Conservation (phyloP, 306 rosid species). For the Quercus variabilis region DNA sequence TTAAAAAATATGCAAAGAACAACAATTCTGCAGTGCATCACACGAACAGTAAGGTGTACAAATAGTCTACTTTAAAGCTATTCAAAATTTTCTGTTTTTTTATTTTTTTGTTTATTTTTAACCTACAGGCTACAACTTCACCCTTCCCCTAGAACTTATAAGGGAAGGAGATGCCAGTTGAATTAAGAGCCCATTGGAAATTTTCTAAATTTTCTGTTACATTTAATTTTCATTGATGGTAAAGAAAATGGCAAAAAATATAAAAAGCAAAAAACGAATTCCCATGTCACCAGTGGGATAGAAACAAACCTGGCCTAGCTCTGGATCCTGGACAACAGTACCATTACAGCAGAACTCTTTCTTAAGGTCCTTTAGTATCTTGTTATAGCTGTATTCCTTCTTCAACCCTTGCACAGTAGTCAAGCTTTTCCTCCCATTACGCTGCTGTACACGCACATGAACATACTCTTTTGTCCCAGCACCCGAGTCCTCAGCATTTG, state of each 20-base stretch:
- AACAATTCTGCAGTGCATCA: background rate
- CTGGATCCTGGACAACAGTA: constrained; percentile 58
- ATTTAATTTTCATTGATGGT: background rate
- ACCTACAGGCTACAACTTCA: too few relatives aligned
- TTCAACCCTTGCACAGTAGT: constrained; percentile 56
- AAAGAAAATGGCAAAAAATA: background rate
- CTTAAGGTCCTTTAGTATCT: constrained; percentile 54
- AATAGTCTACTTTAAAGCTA: background rate
- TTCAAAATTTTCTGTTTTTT: too few relatives aligned
- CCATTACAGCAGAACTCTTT: constrained; percentile 59
- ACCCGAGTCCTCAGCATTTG: constrained; percentile 60
- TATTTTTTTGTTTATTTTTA: too few relatives aligned
- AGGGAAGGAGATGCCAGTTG: too few relatives aligned
- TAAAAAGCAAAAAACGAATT: background rate
- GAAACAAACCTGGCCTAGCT: constrained; percentile 53
- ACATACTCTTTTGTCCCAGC: constrained; percentile 55
- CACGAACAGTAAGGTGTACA: background rate
- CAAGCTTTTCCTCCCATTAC: constrained; percentile 58
- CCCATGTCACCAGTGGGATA: background rate
- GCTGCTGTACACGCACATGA: constrained; percentile 54
- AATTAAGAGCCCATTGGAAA: too few relatives aligned
- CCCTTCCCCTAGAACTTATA: too few relatives aligned
- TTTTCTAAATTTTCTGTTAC: too few relatives aligned
- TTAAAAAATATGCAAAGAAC: background rate
- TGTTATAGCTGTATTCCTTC: constrained; percentile 53